Conservation (phyloP, 164 flowering plant species). For the Kalanchoe fedtschenkoi region DNA sequence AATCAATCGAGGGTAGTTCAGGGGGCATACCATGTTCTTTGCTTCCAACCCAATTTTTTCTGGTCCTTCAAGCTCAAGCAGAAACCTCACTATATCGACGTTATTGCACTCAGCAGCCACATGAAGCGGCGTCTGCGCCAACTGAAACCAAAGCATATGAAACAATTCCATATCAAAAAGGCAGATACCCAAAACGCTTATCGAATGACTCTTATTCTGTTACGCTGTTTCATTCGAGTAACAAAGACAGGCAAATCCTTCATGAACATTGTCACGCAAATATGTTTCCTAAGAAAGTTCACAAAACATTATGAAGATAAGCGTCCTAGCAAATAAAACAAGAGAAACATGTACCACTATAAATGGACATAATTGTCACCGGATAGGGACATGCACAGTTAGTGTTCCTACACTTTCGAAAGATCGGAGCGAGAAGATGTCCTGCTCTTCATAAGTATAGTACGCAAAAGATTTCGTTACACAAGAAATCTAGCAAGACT, state of each 20-base stretch:
- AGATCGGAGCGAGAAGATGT: no score
- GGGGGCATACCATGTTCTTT: conserved; percentile 61
- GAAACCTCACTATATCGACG: conserved; percentile 54
- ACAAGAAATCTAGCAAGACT: no score
- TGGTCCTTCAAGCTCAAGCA: conserved; percentile 55
- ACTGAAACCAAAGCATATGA: conserved; percentile 31
- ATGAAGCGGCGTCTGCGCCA: conserved; percentile 94
- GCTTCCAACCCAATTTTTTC: conserved; percentile 85
- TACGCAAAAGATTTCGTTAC: no score
- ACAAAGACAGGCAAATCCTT: neutral
- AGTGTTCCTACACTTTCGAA: no score
- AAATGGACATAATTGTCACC: no score
- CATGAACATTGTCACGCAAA: no score
- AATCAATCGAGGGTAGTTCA: neutral
- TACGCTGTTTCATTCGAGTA: neutral
- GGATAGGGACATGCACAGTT: no score
- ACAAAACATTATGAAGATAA: no score
- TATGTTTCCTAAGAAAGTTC: no score
- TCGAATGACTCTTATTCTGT: neutral
- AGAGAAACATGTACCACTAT: no score
- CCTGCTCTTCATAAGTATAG: no score
- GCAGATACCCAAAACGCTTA: neutral
- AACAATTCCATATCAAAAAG: neutral
- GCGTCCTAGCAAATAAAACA: no score
- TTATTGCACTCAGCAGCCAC: conserved; percentile 75